Evolutionary conservation across 2,329 filamentous ascomycete genomes (phyloP).

Genomic region (Pochonia chlamydosporia): DNA sequence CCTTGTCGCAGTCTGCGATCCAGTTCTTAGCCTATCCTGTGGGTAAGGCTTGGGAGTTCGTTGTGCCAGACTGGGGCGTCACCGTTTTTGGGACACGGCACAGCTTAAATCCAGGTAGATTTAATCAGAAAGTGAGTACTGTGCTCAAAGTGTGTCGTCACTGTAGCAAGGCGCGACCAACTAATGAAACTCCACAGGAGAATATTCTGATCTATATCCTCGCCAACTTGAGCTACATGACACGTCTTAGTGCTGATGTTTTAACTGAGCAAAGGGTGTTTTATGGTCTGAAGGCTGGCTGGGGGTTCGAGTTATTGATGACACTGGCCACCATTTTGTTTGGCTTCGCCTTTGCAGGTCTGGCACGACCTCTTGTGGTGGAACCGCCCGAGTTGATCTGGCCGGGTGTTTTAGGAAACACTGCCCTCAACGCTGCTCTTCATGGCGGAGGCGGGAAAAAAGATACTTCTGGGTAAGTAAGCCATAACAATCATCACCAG

Average conservation of each 20-base stretch:
- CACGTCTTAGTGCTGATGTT: slow-evolving; percentile 27
- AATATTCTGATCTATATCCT: slow-evolving; percentile 50
- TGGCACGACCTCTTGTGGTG: slow-evolving; percentile 37
- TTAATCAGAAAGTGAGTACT: slow-evolving; percentile 26
- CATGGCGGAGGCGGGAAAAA: slow-evolving; percentile 32
- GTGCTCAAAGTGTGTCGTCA: slow-evolving; percentile 23
- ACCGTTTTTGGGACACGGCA: slow-evolving; percentile 14
- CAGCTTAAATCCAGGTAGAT: slow-evolving; percentile 30
- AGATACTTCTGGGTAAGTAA: slow-evolving; percentile 14
- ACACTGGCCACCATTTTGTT: slow-evolving; percentile 44
- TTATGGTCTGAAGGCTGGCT: slow-evolving; percentile 36
- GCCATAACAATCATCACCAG: neutral
- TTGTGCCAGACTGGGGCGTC: slow-evolving; percentile 23
- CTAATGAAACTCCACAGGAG: slow-evolving; percentile 28
- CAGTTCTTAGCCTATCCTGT: slow-evolving; percentile 39
- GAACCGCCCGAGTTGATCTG: slow-evolving; percentile 44
- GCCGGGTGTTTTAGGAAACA: slow-evolving; percentile 45
- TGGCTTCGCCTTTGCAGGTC: slow-evolving; percentile 44
- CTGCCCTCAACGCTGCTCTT: slow-evolving; percentile 34
- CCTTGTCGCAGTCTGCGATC: slow-evolving; percentile 26
- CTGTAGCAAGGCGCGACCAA: neutral
- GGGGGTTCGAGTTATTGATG: slow-evolving; percentile 44
- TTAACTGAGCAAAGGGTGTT: slow-evolving; percentile 32
- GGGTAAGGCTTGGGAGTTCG: slow-evolving; percentile 31
- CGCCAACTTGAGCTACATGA: slow-evolving; percentile 47